Evolutionary conservation across 129 eudicot genomes (phyloP).

Genomic region (Tagetes patula): DNA sequence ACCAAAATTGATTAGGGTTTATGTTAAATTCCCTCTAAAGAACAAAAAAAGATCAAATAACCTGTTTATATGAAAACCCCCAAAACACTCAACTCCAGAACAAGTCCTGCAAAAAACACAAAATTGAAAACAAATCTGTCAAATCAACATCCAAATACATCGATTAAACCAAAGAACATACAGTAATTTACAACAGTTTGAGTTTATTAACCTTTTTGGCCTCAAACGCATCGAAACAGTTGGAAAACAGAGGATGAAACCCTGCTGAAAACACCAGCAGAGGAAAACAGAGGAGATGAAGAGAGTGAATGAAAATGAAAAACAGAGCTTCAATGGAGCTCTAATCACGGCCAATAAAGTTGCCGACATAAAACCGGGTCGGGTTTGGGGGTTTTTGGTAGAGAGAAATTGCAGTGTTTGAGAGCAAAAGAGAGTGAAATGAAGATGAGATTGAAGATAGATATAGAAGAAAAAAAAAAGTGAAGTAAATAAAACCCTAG

Average conservation of each 20-base stretch:
- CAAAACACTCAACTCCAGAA: constrained; percentile 95
- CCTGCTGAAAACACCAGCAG: constrained; percentile 72
- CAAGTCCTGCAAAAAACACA: constrained; percentile 63
- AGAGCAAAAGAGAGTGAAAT: constrained; percentile 29
- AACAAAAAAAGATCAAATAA: constrained; percentile 63
- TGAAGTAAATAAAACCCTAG: not conserved
- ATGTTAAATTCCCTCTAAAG: constrained; percentile 75
- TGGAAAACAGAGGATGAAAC: constrained; percentile 35
- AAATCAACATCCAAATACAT: not conserved
- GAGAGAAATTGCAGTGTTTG: not conserved
- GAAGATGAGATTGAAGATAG: constrained; percentile 33
- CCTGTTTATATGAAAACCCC: constrained; percentile 79
- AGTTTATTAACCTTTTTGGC: constrained; percentile 63
- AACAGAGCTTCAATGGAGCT: constrained; percentile 57
- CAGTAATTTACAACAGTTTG: not conserved
- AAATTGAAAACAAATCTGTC: not conserved
- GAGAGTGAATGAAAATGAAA: constrained; percentile 18
- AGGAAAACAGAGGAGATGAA: constrained; percentile 25
- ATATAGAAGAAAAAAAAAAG: constrained; percentile 25
- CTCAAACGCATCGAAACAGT: constrained; percentile 99
- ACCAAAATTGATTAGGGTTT: constrained; percentile 24
- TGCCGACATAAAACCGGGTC: constrained; percentile 73
- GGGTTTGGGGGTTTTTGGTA: too few relatives aligned
- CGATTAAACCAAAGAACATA: not conserved
- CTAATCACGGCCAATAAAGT: constrained; percentile 46